Conservation (phyloP, 176 grass and related monocot species). For the Aechmea fasciata region DNA sequence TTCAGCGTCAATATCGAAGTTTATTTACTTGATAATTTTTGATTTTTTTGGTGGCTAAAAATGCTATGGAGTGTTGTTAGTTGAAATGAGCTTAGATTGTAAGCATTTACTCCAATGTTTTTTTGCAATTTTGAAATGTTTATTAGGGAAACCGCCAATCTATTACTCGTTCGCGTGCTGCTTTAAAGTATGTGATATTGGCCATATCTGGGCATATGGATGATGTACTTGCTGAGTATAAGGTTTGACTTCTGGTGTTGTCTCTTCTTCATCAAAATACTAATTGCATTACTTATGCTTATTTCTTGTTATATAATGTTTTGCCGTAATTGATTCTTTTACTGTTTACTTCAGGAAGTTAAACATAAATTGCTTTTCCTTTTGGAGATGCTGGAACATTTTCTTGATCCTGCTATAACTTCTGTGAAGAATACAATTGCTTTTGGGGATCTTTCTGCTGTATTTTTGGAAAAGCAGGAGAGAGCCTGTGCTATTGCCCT, state of each 20-base stretch:
- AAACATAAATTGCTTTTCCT: slow-evolving; percentile 88
- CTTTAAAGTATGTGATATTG: slow-evolving; percentile 74
- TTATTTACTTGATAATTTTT: no score
- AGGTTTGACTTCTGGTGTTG: slow-evolving; percentile 29
- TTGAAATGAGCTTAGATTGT: no score
- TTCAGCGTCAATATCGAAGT: no score
- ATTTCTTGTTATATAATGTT: neutral
- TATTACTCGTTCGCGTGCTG: slow-evolving; percentile 55
- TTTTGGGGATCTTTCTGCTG: slow-evolving; percentile 51
- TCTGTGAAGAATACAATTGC: slow-evolving; percentile 36
- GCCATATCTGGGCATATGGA: slow-evolving; percentile 91
- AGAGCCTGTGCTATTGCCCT: slow-evolving; percentile 46
- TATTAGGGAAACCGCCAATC: slow-evolving; percentile 52
- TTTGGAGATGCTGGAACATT: slow-evolving; percentile 91
- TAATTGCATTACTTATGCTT: neutral
- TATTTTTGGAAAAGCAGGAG: slow-evolving; percentile 58
- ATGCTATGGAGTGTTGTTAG: no score
- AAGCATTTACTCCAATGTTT: neutral
- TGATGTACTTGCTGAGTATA: slow-evolving; percentile 76
- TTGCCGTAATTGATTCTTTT: slow-evolving; percentile 17
- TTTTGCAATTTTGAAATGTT: slow-evolving; percentile 21
- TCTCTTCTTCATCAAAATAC: neutral
- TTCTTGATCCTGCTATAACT: slow-evolving; percentile 57
- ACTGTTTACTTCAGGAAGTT: slow-evolving; percentile 53
- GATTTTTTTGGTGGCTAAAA: no score